Conservation (phyloP, 257 asterid species). For the Solanum infundibuliforme region DNA sequence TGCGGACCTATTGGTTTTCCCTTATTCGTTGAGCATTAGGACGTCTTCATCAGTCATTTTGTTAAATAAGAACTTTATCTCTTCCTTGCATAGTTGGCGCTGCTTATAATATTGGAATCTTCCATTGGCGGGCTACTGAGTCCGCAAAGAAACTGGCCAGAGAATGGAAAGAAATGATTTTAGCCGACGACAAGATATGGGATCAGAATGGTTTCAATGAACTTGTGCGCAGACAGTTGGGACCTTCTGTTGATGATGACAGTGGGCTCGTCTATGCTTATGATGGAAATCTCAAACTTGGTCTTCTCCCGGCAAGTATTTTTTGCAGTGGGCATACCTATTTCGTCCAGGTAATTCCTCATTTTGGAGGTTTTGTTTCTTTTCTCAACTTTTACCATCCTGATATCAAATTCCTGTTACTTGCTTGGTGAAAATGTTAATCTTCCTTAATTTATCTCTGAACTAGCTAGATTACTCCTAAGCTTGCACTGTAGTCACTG, state of each 20-base stretch:
- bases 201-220: constrained; percentile 98
- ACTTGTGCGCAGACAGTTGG: constrained; percentile 68
- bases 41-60: constrained; percentile 1
- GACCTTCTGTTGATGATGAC: constrained; percentile 93
- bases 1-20: not conserved
- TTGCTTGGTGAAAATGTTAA: not conserved
- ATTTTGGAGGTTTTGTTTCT: not conserved
- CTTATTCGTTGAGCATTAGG: not conserved
- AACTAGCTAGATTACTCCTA: not conserved
- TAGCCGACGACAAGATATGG: constrained; percentile 80
- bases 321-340: constrained; percentile 98
- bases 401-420: not conserved
- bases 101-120: constrained; percentile 89
- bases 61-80: not conserved
- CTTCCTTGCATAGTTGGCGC: constrained; percentile 53
- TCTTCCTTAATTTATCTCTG: not conserved
- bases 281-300: constrained; percentile 91
- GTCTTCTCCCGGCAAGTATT: constrained; percentile 93
- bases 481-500: not conserved
- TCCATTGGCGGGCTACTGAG: constrained; percentile 94
- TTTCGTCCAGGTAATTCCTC: constrained; percentile 78
- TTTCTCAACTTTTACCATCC: not conserved
- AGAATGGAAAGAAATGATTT: constrained; percentile 90
- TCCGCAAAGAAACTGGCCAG: constrained; percentile 72
- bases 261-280: constrained; percentile 96